Evolutionary conservation across 78 protist species (phyloP).

Genomic region (Blattamonas nauphoetae): DNA sequence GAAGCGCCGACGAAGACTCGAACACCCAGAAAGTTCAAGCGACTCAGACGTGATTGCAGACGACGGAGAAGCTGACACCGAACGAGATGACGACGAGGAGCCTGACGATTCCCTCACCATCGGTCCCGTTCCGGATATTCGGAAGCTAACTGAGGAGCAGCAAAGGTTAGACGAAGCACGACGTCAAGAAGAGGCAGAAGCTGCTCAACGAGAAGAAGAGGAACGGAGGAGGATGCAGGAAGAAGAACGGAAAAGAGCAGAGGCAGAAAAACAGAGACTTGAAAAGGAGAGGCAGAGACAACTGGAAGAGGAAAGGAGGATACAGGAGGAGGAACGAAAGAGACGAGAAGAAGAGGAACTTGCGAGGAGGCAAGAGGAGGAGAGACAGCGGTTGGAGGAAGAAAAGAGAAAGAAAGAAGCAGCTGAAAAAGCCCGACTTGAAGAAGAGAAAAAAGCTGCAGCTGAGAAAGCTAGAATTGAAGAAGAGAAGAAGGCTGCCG

Average conservation of each 20-base stretch:
- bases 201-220: neutral
- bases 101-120: too few relatives aligned
- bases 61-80: too few relatives aligned
- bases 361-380: neutral
- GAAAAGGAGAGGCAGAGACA: neutral
- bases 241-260: too few relatives aligned
- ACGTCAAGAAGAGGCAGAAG: neutral
- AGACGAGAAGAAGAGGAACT: neutral
- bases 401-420: neutral
- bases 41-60: too few relatives aligned
- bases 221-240: neutral
- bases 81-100: too few relatives aligned
- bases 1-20: too few relatives aligned
- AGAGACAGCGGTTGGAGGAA: neutral
- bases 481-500: neutral
- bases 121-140: neutral
- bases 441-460: neutral
- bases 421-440: neutral
- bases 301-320: neutral
- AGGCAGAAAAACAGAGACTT: too few relatives aligned
- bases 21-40: too few relatives aligned
- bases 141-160: neutral
- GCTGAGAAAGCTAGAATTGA: neutral
- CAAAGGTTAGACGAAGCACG: neutral
- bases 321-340: neutral